These are phyloP conservation scores for Fomitiporia mediterranea DNA, from an alignment of 1,284 basidiomycete species.

Conservation along the genomic window DNA sequence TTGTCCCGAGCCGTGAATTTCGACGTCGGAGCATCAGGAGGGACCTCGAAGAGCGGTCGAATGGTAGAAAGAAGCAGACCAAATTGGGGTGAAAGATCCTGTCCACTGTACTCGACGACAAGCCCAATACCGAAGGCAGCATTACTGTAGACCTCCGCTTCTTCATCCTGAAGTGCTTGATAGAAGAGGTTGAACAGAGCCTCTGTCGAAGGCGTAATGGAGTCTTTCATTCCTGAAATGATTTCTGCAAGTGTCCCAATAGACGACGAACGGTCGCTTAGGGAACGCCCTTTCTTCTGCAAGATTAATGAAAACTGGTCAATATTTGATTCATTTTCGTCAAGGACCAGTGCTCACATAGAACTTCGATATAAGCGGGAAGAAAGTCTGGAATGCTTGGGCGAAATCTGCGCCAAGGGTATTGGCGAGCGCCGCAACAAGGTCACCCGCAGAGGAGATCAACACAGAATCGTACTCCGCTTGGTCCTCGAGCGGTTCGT, in stretches of 20 bases:
- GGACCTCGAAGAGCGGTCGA: slow-evolving; percentile 76
- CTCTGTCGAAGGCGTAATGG: slow-evolving; percentile 84
- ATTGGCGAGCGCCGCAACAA: slow-evolving; percentile 87
- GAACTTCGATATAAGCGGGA: slow-evolving; percentile 89
- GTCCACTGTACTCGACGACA: slow-evolving; percentile 82
- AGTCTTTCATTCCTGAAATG: slow-evolving; percentile 86
- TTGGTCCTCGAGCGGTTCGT: slow-evolving; percentile 76
- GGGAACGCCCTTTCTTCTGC: slow-evolving; percentile 79
- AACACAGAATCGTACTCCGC: slow-evolving; percentile 97
- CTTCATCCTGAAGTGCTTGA: slow-evolving; percentile 78
- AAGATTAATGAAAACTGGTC: neutral
- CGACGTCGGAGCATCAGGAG: slow-evolving; percentile 55
- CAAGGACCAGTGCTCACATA: slow-evolving; percentile 56
- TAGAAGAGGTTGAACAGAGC: slow-evolving; percentile 83
- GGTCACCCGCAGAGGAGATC: slow-evolving; percentile 91
- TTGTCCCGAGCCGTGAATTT: slow-evolving; percentile 91
- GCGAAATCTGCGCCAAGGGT: slow-evolving; percentile 84
- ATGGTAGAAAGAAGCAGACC: slow-evolving; percentile 75
- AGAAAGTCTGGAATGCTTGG: slow-evolving; percentile 82
- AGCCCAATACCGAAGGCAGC: slow-evolving; percentile 94
- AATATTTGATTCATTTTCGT: neutral
- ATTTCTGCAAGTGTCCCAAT: slow-evolving; percentile 96
- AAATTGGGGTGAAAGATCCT: slow-evolving; percentile 85
- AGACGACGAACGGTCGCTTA: slow-evolving; percentile 89
- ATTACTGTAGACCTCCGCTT: slow-evolving; percentile 93